phyloP scores from a whole-genome alignment of 768 basidiomycete genomes.

The Albatrellus ellisii region DNA sequence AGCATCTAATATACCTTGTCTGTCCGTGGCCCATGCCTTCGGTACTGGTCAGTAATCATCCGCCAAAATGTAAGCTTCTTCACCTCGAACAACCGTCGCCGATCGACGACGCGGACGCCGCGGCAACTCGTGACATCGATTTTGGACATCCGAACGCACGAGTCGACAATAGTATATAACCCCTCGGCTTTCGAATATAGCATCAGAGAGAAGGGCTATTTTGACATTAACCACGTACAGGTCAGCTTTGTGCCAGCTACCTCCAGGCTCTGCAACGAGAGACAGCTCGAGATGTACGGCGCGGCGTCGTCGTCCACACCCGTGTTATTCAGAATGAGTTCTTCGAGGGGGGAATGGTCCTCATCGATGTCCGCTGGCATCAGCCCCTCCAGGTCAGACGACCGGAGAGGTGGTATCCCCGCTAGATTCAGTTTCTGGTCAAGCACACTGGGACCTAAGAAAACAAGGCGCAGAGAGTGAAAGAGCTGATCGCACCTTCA shows the following conservation, averaged over 20 bases:
- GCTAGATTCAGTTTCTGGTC: slow-evolving; percentile 46
- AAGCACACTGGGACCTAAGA: slow-evolving; percentile 1
- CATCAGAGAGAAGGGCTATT: slow-evolving; percentile 10
- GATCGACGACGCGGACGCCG: slow-evolving; percentile 41
- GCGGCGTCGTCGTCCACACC: slow-evolving; percentile 44
- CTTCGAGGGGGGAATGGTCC: slow-evolving; percentile 27
- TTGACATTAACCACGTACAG: too few relatives aligned
- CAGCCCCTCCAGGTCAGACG: slow-evolving; percentile 38
- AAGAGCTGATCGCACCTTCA: slow-evolving; percentile 7
- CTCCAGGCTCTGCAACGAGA: slow-evolving; percentile 31
- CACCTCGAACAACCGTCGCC: slow-evolving; percentile 58
- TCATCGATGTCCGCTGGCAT: slow-evolving; percentile 20
- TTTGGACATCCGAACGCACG: slow-evolving; percentile 36
- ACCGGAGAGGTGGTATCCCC: slow-evolving; percentile 34
- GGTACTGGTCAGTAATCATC: too few relatives aligned
- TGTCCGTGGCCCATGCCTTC: too few relatives aligned
- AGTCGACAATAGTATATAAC: slow-evolving; percentile 43
- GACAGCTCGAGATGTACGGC: slow-evolving; percentile 39
- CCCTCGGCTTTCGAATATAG: slow-evolving; percentile 29
- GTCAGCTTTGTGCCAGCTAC: slow-evolving; percentile 48
- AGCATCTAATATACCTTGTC: too few relatives aligned
- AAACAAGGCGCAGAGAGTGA: slow-evolving; percentile 5
- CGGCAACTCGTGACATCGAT: slow-evolving; percentile 58
- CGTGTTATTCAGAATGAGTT: slow-evolving; percentile 46
- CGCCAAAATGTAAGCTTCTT: too few relatives aligned